Percentiles rank a stretch among this genome's conserved stretches.
Conservation (phyloP, 805 yeast species). For the Cyberlindnera mississippiensis region DNA sequence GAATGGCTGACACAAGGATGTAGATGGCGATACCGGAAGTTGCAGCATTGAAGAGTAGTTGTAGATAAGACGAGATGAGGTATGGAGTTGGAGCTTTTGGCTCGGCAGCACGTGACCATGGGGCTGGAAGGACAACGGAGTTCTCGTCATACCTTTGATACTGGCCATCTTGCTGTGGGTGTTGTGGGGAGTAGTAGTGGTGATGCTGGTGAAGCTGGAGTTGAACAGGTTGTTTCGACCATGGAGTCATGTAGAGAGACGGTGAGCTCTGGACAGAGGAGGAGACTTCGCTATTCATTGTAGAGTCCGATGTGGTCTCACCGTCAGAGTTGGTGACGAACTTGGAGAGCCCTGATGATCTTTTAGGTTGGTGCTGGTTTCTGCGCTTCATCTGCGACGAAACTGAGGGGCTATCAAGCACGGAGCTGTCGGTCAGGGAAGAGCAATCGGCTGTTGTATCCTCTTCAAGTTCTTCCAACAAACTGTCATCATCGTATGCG, state of each 20-base stretch:
- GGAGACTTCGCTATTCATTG: constrained; percentile 3
- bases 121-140: constrained; percentile 42
- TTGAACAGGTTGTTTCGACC: constrained; percentile 23
- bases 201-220: constrained; percentile 45
- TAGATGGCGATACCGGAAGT: constrained; percentile 44
- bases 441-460: not conserved
- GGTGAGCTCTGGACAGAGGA: constrained; percentile 8
- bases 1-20: constrained; percentile 40
- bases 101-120: constrained; percentile 50
- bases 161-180: not conserved
- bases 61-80: constrained; percentile 57
- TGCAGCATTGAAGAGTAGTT: constrained; percentile 46
- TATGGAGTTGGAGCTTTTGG: constrained; percentile 56
- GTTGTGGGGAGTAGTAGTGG: constrained; percentile 31
- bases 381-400: constrained; percentile 3
- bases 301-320: constrained; percentile 5
- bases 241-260: constrained; percentile 13
- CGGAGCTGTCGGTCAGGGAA: constrained; percentile 2
- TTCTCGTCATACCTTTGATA: constrained; percentile 6
- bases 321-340: constrained; percentile 12
- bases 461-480: constrained; percentile 6
- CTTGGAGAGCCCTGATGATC: constrained; percentile 16
- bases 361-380: constrained; percentile 11
- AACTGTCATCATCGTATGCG: constrained; percentile 8
- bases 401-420: constrained; percentile 6